Conservation (phyloP, 441 rosid species). For the Geranium incanum region DNA sequence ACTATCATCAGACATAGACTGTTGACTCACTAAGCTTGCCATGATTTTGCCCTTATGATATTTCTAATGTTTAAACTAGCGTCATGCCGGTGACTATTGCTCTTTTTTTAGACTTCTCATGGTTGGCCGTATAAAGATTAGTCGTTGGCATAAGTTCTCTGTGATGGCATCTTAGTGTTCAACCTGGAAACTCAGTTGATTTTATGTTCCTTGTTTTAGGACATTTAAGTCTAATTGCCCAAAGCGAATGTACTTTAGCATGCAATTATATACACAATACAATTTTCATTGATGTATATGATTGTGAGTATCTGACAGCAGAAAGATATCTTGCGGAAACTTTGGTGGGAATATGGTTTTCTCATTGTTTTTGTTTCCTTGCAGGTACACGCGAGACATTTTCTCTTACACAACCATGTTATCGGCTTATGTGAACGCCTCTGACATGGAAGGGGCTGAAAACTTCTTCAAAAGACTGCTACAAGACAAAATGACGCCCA, state of each 20-base stretch:
- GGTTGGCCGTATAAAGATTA: too few species aligned
- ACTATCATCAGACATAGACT: background rate
- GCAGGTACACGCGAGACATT: conserved; percentile 68
- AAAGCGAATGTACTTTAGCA: too few species aligned
- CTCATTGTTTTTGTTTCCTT: conserved; percentile 11
- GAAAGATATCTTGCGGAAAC: background rate
- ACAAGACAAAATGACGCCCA: conserved; percentile 60
- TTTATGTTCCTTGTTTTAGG: too few species aligned
- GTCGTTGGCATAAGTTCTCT: too few species aligned
- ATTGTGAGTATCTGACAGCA: too few species aligned
- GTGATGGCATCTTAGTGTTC: too few species aligned
- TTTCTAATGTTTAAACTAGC: background rate
- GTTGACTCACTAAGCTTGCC: background rate
- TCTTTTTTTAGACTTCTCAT: too few species aligned
- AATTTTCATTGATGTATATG: background rate
- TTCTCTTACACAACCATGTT: conserved; percentile 92
- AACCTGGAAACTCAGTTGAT: too few species aligned
- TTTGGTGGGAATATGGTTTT: background rate
- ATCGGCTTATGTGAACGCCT: conserved; percentile 79
- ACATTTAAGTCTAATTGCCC: too few species aligned
- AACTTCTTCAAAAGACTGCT: conserved; percentile 65
- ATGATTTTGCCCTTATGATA: too few species aligned
- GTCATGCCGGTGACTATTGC: too few species aligned
- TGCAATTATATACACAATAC: too few species aligned
- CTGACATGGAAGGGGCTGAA: conserved; percentile 84